These are phyloP conservation scores for Aureobasidium melanogenum DNA, from an alignment of 2,329 filamentous ascomycete genomes.

Conservation along the genomic window DNA sequence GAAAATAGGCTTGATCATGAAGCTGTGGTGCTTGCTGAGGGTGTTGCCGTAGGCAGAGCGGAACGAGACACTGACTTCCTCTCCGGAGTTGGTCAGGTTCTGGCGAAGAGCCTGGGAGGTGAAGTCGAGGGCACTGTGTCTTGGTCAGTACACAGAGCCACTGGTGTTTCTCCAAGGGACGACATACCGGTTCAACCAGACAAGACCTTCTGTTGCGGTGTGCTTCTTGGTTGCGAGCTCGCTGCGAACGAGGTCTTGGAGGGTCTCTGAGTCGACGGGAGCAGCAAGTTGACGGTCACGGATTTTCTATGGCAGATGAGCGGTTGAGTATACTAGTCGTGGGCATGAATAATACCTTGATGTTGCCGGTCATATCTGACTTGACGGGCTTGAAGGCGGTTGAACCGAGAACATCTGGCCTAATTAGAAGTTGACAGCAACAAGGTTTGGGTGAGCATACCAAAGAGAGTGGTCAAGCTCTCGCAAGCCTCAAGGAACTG, in stretches of 20 bases:
- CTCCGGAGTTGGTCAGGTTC: constrained; percentile 58
- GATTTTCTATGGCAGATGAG: constrained; percentile 59
- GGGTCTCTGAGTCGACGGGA: constrained; percentile 67
- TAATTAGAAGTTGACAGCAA: background rate
- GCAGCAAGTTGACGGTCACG: constrained; percentile 70
- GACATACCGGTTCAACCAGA: constrained; percentile 79
- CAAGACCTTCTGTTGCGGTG: constrained; percentile 74
- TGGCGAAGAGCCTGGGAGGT: constrained; percentile 73
- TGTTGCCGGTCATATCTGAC: constrained; percentile 81
- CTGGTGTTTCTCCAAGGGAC: constrained; percentile 3
- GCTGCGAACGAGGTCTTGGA: constrained; percentile 77
- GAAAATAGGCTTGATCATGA: constrained; percentile 87
- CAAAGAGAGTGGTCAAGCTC: constrained; percentile 78
- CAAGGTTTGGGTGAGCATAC: constrained; percentile 37
- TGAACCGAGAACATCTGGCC: constrained; percentile 49
- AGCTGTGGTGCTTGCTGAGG: constrained; percentile 84
- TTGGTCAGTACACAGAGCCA: background rate
- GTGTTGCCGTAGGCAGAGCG: constrained; percentile 73
- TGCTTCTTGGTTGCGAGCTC: constrained; percentile 89
- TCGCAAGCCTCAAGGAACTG: constrained; percentile 90
- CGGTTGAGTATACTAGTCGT: background rate
- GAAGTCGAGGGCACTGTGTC: constrained; percentile 80
- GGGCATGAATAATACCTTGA: constrained; percentile 54
- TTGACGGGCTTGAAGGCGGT: constrained; percentile 86
- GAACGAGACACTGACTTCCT: constrained; percentile 84